A percentile compares a stretch with the other conserved stretches of the same genome.
These are phyloP conservation scores for Fusarium sp. DNA, from an alignment of 2,329 filamentous ascomycete genomes.

Conservation along the genomic window DNA sequence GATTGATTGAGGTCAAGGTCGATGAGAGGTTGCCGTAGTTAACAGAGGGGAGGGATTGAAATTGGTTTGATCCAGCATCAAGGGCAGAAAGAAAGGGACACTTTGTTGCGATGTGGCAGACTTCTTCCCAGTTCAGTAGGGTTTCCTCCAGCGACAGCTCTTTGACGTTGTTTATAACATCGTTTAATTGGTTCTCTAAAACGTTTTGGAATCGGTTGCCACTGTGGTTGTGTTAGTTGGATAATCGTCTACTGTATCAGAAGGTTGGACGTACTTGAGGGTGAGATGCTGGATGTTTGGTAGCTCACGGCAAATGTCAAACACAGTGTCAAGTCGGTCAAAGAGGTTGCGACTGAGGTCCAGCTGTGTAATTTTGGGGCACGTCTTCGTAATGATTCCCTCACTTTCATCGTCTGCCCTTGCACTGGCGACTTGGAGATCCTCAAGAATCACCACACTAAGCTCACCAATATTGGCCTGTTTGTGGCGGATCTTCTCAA, in stretches of 20 bases:
- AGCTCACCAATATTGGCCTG: slow-evolving; percentile 83
- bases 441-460: slow-evolving; percentile 84
- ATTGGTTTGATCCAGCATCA: slow-evolving; percentile 67
- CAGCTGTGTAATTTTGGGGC: slow-evolving; percentile 78
- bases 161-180: slow-evolving; percentile 62
- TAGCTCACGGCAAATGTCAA: slow-evolving; percentile 77
- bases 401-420: slow-evolving; percentile 45
- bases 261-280: slow-evolving; percentile 70
- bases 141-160: slow-evolving; percentile 76
- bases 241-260: not conserved
- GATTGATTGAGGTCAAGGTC: slow-evolving; percentile 70
- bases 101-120: slow-evolving; percentile 63
- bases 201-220: slow-evolving; percentile 75
- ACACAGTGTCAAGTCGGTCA: slow-evolving; percentile 72
- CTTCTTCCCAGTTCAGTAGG: slow-evolving; percentile 73
- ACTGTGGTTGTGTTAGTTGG: slow-evolving; percentile 56
- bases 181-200: slow-evolving; percentile 48
- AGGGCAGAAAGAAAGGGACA: slow-evolving; percentile 66
- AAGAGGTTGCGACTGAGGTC: slow-evolving; percentile 90
- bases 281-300: slow-evolving; percentile 73
- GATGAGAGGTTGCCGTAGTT: slow-evolving; percentile 55
- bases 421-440: slow-evolving; percentile 67
- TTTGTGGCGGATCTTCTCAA: slow-evolving; percentile 88
- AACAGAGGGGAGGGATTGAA: slow-evolving; percentile 61
- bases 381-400: slow-evolving; percentile 60